These are phyloP conservation scores for Fusarium sarcochroum DNA, from an alignment of 2,329 filamentous ascomycete genomes.

Conservation along the genomic window DNA sequence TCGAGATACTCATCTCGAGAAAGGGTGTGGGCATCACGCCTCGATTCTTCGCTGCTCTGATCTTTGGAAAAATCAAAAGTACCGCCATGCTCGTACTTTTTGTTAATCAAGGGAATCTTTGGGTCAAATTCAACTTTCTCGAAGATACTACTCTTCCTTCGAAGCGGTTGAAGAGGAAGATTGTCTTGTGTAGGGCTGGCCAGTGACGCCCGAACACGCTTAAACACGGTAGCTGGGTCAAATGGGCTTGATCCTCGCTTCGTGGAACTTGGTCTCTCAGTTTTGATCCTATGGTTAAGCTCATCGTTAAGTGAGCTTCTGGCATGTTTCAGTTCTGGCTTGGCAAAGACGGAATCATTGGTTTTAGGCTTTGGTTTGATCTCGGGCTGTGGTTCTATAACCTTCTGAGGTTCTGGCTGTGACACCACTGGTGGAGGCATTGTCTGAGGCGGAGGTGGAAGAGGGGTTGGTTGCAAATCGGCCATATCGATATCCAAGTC, in stretches of 20 bases:
- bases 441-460: conserved; percentile 22
- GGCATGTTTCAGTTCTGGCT: conserved; percentile 71
- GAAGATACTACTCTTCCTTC: conserved; percentile 64
- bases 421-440: conserved; percentile 18
- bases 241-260: conserved; percentile 72
- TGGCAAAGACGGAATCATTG: conserved; percentile 64
- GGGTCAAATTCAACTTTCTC: conserved; percentile 69
- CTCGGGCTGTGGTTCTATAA: conserved; percentile 24
- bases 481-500: conserved; percentile 55
- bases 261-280: conserved; percentile 50
- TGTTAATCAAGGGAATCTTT: conserved; percentile 66
- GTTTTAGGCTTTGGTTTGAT: conserved; percentile 37
- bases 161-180: conserved; percentile 41
- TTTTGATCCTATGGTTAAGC: conserved; percentile 49
- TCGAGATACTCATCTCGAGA: conserved; percentile 65
- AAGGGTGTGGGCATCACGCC: conserved; percentile 53
- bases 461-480: conserved; percentile 36
- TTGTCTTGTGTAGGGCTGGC: conserved; percentile 36
- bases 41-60: conserved; percentile 50
- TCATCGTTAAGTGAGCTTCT: conserved; percentile 66
- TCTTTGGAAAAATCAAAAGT: conserved; percentile 63
- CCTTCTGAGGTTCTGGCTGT: conserved; percentile 33
- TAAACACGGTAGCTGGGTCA: conserved; percentile 70
- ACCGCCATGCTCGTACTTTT: conserved; percentile 71
- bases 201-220: conserved; percentile 67